Percentiles rank a stretch among this genome's conserved stretches.
Evolutionary conservation across 2,329 filamentous ascomycete species (phyloP).

Genomic region (Diplodia mutila): DNA sequence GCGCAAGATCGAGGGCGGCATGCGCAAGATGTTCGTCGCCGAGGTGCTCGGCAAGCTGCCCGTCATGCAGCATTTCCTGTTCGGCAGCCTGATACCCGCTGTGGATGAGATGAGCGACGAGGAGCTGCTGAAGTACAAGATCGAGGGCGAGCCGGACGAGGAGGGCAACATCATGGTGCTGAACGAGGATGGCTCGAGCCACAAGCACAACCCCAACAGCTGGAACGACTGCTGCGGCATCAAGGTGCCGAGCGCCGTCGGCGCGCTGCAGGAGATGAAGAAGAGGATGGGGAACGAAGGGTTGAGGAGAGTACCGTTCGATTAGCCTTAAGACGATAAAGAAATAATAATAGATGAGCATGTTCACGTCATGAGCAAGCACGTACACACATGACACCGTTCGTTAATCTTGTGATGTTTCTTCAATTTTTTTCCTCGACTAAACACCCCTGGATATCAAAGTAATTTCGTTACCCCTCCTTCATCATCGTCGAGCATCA

Average conservation of each 20-base stretch:
- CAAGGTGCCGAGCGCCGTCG: slow-evolving; percentile 91
- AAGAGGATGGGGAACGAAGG: slow-evolving; percentile 68
- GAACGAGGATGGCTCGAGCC: slow-evolving; percentile 64
- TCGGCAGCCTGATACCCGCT: slow-evolving; percentile 82
- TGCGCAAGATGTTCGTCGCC: slow-evolving; percentile 94
- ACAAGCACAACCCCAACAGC: slow-evolving; percentile 67
- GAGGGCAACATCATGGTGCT: slow-evolving; percentile 65
- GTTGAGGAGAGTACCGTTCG: slow-evolving; percentile 79
- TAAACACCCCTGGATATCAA: slow-evolving; percentile 21
- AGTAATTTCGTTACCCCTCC: not conserved
- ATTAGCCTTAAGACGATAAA: slow-evolving; percentile 50
- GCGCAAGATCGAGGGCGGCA: slow-evolving; percentile 90
- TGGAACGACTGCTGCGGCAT: slow-evolving; percentile 99
- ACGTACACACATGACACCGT: not conserved
- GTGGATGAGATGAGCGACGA: slow-evolving; percentile 77
- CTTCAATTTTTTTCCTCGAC: not conserved
- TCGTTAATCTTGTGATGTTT: not conserved
- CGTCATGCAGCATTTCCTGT: slow-evolving; percentile 98
- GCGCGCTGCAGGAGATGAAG: slow-evolving; percentile 84
- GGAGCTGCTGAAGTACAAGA: slow-evolving; percentile 50
- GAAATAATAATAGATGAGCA: not conserved
- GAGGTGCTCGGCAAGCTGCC: slow-evolving; percentile 93
- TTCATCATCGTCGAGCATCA: no score
- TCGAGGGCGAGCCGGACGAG: slow-evolving; percentile 50
- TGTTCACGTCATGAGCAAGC: not conserved